Percentiles rank a stretch among this genome's conserved stretches.
Conservation (phyloP, 1,284 basidiomycete genomes). For the Cutaneotrichosporon dermatis region DNA sequence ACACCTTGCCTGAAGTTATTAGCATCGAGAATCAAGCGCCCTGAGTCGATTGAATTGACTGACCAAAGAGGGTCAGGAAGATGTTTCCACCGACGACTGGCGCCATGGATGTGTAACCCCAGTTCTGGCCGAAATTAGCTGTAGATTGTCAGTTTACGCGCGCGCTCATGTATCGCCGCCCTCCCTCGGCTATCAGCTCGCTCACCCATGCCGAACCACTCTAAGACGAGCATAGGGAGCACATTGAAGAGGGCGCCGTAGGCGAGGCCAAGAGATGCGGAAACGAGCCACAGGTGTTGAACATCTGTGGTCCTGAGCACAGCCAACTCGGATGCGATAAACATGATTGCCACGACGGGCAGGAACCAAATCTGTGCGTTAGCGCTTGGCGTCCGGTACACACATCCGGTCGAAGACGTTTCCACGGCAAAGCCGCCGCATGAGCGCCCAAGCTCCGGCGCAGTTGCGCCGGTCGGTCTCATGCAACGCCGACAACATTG, state of each 20-base stretch:
- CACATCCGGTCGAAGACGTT: too few relatives aligned
- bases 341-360: conserved; percentile 60
- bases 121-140: conserved; percentile 62
- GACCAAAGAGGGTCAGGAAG: conserved; percentile 77
- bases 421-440: too few relatives aligned
- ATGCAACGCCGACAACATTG: too few relatives aligned
- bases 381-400: not conserved
- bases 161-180: too few relatives aligned
- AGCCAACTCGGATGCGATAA: conserved; percentile 65
- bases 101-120: conserved; percentile 71
- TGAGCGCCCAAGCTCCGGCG: too few relatives aligned
- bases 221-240: conserved; percentile 69
- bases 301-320: conserved; percentile 61
- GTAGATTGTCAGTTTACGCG: not conserved
- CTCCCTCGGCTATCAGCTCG: not conserved
- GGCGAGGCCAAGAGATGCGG: conserved; percentile 63
- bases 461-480: too few relatives aligned
- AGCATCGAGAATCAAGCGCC: too few relatives aligned
- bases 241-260: conserved; percentile 77
- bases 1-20: conserved; percentile 50
- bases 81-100: conserved; percentile 77
- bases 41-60: not conserved
- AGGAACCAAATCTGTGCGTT: conserved; percentile 57
- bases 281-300: conserved; percentile 67
- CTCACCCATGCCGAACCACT: conserved; percentile 78